phyloP scores from a whole-genome alignment of 2,329 filamentous ascomycete species.

The Neofusicoccum ribis region DNA sequence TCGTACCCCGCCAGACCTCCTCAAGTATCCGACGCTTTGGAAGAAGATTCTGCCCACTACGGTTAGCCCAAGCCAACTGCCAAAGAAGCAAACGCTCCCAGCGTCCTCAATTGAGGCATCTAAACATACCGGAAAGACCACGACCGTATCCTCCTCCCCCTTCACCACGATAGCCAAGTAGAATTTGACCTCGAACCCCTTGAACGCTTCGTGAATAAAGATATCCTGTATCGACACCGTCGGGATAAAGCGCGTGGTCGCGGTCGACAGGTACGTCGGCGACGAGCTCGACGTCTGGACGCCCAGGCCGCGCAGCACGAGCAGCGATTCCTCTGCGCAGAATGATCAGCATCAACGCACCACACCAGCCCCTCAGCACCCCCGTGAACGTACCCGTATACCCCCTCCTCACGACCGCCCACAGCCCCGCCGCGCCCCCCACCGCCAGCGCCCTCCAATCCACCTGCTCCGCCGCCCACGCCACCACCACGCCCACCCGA shows the following conservation, averaged over 20 bases:
- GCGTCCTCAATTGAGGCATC: no score
- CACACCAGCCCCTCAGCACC: conserved; percentile 26
- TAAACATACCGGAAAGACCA: conserved; percentile 78
- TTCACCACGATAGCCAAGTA: conserved; percentile 90
- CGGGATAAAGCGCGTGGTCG: conserved; percentile 76
- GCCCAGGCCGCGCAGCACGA: conserved; percentile 84
- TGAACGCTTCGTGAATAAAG: conserved; percentile 92
- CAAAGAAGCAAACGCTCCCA: neutral
- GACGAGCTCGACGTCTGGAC: conserved; percentile 81
- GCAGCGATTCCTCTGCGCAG: conserved; percentile 71
- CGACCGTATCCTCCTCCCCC: conserved; percentile 82
- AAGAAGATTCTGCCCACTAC: conserved; percentile 57
- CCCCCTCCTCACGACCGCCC: conserved; percentile 47
- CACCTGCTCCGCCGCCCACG: conserved; percentile 42
- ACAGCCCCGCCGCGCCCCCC: conserved; percentile 43
- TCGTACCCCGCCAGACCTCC: conserved; percentile 83
- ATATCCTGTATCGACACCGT: conserved; percentile 91
- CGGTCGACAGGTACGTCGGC: conserved; percentile 63
- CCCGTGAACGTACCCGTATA: conserved; percentile 49
- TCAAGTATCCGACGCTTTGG: conserved; percentile 76
- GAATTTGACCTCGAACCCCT: conserved; percentile 85
- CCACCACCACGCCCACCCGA: conserved; percentile 24
- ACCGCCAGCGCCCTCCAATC: conserved; percentile 39
- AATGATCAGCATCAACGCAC: conserved; percentile 24
- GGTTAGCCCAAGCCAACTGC: conserved; percentile 4